These are phyloP conservation scores for Penicillium italicum DNA, from an alignment of 2,329 filamentous ascomycete genomes.

Conservation along the genomic window DNA sequence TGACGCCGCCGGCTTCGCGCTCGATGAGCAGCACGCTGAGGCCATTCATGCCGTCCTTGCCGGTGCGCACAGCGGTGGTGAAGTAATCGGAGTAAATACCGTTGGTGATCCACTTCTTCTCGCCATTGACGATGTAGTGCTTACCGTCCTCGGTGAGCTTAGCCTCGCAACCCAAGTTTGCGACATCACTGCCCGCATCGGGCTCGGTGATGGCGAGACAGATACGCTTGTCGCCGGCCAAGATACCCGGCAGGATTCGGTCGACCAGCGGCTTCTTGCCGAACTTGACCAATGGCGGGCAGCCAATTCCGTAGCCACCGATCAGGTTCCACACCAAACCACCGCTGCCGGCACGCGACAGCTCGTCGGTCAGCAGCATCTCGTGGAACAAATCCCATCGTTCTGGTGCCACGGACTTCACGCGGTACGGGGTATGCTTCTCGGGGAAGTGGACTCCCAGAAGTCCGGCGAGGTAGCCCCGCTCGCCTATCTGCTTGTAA, in stretches of 20 bases:
- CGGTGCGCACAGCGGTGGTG: constrained; percentile 91
- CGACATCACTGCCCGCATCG: constrained; percentile 91
- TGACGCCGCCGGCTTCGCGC: constrained; percentile 76
- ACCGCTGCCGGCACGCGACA: constrained; percentile 82
- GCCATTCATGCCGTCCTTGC: constrained; percentile 85
- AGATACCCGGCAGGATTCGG: constrained; percentile 80
- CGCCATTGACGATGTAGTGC: constrained; percentile 98
- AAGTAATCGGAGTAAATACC: constrained; percentile 97
- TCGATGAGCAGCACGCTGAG: constrained; percentile 89
- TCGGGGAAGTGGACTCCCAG: constrained; percentile 75
- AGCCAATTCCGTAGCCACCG: constrained; percentile 93
- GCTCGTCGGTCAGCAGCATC: constrained; percentile 89
- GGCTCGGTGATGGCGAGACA: constrained; percentile 97
- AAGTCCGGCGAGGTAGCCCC: constrained; percentile 87
- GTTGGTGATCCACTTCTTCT: constrained; percentile 99
- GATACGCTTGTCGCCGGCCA: constrained; percentile 92
- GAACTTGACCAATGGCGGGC: constrained; percentile 87
- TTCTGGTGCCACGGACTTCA: constrained; percentile 76
- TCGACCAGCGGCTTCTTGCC: constrained; percentile 81
- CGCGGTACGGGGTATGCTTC: constrained; percentile 65
- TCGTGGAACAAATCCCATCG: constrained; percentile 99
- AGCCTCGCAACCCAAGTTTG: constrained; percentile 91
- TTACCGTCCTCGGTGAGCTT: constrained; percentile 94
- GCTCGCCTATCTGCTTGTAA: constrained; percentile 92
- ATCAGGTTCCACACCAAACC: constrained; percentile 97